Conservation (phyloP, 345 rosid species). For the Mercurialis annua region DNA sequence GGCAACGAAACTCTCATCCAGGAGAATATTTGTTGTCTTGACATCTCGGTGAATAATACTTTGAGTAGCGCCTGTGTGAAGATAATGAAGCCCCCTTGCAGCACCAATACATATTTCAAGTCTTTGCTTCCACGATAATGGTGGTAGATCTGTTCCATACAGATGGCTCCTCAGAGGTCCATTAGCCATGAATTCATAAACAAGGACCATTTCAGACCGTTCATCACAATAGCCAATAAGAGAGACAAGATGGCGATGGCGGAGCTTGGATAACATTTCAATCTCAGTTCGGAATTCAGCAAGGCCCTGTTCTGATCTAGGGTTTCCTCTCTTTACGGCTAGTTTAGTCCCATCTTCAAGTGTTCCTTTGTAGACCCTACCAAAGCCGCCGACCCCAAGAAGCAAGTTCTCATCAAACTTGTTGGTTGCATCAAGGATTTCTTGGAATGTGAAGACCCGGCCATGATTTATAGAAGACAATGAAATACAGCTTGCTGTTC, state of each 20-base stretch:
- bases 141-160: conserved; percentile 81
- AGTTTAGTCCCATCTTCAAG: conserved; percentile 84
- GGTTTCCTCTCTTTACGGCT: conserved; percentile 97
- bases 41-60: conserved; percentile 98
- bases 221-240: conserved; percentile 98
- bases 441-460: conserved; percentile 77
- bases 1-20: conserved; percentile 90
- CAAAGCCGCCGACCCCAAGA: conserved; percentile 98
- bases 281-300: conserved; percentile 98
- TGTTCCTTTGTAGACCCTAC: conserved; percentile 88
- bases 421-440: conserved; percentile 88
- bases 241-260: conserved; percentile 96
- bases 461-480: conserved; percentile 76
- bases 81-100: conserved; percentile 95
- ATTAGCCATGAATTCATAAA: conserved; percentile 96
- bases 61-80: conserved; percentile 97
- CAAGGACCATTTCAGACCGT: conserved; percentile 91
- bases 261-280: conserved; percentile 92
- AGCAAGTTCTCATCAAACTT: conserved; percentile 82
- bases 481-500: conserved; percentile 82
- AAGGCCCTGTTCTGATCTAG: conserved; percentile 98
- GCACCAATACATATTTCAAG: conserved; percentile 98
- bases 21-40: conserved; percentile 92
- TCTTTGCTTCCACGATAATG: conserved; percentile 91
- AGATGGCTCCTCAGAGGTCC: conserved; percentile 97